Conservation (phyloP, 2,329 filamentous ascomycete genomes). For the Xylariales sp. region DNA sequence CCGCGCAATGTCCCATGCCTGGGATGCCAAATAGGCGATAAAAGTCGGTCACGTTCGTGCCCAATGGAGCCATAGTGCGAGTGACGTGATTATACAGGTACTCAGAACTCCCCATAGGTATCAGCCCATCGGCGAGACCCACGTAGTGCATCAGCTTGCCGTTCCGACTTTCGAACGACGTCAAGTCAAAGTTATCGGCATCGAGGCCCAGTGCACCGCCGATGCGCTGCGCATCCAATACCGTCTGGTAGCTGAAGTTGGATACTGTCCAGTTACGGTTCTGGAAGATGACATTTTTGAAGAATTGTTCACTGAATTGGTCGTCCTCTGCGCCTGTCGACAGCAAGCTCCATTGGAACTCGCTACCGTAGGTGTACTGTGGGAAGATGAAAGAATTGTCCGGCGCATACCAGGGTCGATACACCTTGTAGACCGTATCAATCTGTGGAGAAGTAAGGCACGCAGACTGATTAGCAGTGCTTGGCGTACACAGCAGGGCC, state of each 20-base stretch:
- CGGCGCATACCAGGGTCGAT: constrained; percentile 36
- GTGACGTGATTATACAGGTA: constrained; percentile 14
- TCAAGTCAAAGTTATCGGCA: constrained; percentile 17
- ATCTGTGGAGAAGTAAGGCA: constrained; percentile 27
- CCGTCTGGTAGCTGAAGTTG: no score
- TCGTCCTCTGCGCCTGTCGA: no score
- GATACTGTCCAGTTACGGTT: no score
- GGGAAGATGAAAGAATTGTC: constrained; percentile 4
- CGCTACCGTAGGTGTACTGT: constrained; percentile 3
- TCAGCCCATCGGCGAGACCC: constrained; percentile 22
- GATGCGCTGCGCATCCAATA: no score
- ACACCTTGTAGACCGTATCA: constrained; percentile 28
- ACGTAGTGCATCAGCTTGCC: constrained; percentile 28
- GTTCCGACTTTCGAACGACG: constrained; percentile 15
- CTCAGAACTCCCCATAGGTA: constrained; percentile 15
- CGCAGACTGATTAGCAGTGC: neutral
- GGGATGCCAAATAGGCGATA: constrained; percentile 33
- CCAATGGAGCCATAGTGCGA: constrained; percentile 18
- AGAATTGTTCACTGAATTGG: no score
- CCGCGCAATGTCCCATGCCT: constrained; percentile 28
- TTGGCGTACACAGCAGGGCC: constrained; percentile 1
- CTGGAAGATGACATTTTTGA: no score
- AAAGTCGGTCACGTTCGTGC: constrained; percentile 31
- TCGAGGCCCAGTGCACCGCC: no score
- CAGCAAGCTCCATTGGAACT: constrained; percentile 7